Evolutionary conservation across 2,329 filamentous ascomycete genomes (phyloP), one percentile per base, ranked within the genome.

Genomic region (Cordyceps farinosa): DNA sequence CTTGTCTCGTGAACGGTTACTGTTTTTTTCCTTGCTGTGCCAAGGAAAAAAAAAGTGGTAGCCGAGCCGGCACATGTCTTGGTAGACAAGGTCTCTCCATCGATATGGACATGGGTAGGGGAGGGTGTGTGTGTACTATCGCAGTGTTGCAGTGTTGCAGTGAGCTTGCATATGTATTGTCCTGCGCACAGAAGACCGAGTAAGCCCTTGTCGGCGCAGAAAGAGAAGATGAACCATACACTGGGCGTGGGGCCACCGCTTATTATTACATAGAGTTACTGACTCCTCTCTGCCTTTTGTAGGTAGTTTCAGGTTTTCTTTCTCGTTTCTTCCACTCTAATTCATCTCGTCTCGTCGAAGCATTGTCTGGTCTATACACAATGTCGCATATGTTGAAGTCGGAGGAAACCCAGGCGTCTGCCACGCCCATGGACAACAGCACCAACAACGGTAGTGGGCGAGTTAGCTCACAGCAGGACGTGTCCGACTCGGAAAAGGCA

Each of bases 401-500:
- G n/a, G 52, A 40, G 13, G 27, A 56, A 5, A 29, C 34, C 2
- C 38, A 27, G 17, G 42, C 59, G 3, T 29, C 51, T 15, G 22
- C 59, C 51, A 17, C 44, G 7, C 60, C 44, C 22, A 15, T 62
- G 51, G 44, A 55, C 17, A 27, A 36, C 40, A 38, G 51, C 22
- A 5, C 22, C 22, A 45, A 36, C 27, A 10, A 36, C 27, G 6
- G 36, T 2, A 63, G 53, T 29, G 32, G 47, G 27, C 45, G 47
- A 5, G 9, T 42, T 17, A 61, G 56, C 27, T 59, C 54, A 8
- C 32, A 50, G 7, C 61, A 51, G 8, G 61, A 60, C 15, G 1
- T 38, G 11, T 61, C 55, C 34, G 55, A 61, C 38, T 50, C 55
- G 10, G 56, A 60, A 55, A 61, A 56, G 22, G 62, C 54, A 32